Conservation (phyloP, 768 basidiomycete genomes). For the Collybiopsis luxurians region DNA sequence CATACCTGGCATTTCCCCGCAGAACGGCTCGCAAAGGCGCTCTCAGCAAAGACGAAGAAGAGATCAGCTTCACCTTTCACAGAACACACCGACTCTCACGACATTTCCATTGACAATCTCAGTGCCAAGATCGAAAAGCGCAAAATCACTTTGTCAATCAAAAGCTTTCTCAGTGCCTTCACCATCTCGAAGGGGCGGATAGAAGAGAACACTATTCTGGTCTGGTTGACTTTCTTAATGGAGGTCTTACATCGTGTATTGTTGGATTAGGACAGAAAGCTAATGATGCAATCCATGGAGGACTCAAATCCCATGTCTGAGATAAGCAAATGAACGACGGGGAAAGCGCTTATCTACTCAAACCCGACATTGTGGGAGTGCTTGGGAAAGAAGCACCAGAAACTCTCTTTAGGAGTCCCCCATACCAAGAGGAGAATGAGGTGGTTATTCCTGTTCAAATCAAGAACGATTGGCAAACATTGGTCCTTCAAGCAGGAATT, state of each 20-base stretch:
- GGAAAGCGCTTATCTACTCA: background rate
- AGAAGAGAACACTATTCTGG: background rate
- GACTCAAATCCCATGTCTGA: background rate
- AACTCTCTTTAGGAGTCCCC: background rate
- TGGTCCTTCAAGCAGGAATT: slow-evolving; percentile 12
- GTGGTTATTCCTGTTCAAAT: slow-evolving; percentile 13
- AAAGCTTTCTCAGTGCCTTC: background rate
- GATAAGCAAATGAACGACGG: background rate
- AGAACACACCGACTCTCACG: background rate
- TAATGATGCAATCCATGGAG: background rate
- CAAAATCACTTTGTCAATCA: background rate
- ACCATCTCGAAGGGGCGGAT: background rate
- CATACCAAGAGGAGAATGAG: background rate
- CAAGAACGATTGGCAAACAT: slow-evolving; percentile 9
- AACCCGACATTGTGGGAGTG: background rate
- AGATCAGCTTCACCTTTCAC: background rate
- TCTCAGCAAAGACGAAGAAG: slow-evolving; percentile 1
- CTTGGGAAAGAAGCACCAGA: background rate
- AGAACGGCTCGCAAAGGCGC: background rate
- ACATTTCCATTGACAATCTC: slow-evolving; percentile 3
- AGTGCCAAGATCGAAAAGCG: background rate
- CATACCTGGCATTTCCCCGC: background rate
- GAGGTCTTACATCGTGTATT: background rate
- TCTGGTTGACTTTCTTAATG: background rate
- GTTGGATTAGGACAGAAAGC: background rate